phyloP scores from a whole-genome alignment of 2,329 filamentous ascomycete species.

The Neonectria sp. region DNA sequence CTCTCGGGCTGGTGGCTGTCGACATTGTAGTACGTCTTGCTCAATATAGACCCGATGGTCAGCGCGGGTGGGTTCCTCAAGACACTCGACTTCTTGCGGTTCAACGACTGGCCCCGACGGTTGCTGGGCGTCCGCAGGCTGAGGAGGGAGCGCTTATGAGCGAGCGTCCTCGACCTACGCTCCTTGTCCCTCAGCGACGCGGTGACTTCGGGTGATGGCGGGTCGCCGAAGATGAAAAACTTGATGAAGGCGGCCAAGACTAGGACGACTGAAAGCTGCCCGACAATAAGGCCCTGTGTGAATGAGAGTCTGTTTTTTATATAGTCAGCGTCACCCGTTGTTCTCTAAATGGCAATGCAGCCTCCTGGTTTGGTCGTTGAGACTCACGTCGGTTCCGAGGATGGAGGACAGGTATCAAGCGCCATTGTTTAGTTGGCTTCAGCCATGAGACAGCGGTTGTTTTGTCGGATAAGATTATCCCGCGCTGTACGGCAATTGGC shows the following conservation, averaged over 20 bases:
- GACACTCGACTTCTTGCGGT: slow-evolving; percentile 79
- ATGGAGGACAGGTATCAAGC: slow-evolving; percentile 58
- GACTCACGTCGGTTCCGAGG: slow-evolving; percentile 64
- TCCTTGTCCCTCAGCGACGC: slow-evolving; percentile 83
- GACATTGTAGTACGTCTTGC: slow-evolving; percentile 98
- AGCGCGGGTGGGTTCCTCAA: slow-evolving; percentile 81
- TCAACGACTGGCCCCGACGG: slow-evolving; percentile 62
- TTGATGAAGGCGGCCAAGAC: slow-evolving; percentile 97
- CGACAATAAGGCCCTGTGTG: slow-evolving; percentile 92
- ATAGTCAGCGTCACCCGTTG: slow-evolving; percentile 19
- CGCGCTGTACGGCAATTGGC: neutral
- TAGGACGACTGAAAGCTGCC: slow-evolving; percentile 92
- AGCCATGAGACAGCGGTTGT: slow-evolving; percentile 2
- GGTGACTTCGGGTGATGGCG: slow-evolving; percentile 85
- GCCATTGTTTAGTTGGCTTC: slow-evolving; percentile 51
- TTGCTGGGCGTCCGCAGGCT: slow-evolving; percentile 67
- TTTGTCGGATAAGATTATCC: neutral
- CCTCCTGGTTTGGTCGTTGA: slow-evolving; percentile 21
- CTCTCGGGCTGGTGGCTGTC: slow-evolving; percentile 96
- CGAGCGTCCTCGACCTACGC: slow-evolving; percentile 79
- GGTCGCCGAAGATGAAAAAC: slow-evolving; percentile 99
- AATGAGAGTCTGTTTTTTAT: slow-evolving; percentile 79
- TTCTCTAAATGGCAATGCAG: slow-evolving; percentile 21
- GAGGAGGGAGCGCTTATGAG: slow-evolving; percentile 82
- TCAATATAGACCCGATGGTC: slow-evolving; percentile 93